These are phyloP conservation scores for Jackrogersella minutella DNA, from an alignment of 495 filamentous ascomycete species.

Conservation along the genomic window DNA sequence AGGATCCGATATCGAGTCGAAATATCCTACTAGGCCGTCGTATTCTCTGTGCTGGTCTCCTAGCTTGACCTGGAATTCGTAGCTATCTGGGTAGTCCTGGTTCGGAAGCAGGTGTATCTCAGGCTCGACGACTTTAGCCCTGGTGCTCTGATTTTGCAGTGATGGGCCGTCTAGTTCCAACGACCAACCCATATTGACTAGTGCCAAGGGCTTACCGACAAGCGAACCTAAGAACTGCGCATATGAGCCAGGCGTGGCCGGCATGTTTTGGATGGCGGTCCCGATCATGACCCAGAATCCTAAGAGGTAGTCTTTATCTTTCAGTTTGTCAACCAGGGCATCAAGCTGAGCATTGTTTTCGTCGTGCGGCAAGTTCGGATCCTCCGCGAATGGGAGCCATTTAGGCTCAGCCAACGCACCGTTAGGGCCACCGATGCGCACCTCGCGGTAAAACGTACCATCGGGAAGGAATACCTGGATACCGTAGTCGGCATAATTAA, in stretches of 20 bases:
- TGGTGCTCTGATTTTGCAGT: constrained; percentile 21
- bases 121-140: background rate
- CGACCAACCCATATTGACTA: constrained; percentile 55
- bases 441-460: constrained; percentile 61
- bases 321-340: constrained; percentile 43
- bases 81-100: constrained; percentile 13
- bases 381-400: constrained; percentile 49
- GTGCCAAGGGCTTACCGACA: constrained; percentile 58
- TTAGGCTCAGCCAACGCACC: constrained; percentile 25
- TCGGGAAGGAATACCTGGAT: constrained; percentile 60
- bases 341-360: constrained; percentile 43
- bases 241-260: constrained; percentile 49
- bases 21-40: constrained; percentile 58
- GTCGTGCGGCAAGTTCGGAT: background rate
- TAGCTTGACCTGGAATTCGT: constrained; percentile 53
- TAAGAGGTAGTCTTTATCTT: constrained; percentile 45
- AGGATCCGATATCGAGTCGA: constrained; percentile 25
- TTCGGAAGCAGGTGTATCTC: background rate
- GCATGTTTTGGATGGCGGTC: constrained; percentile 20
- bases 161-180: constrained; percentile 52
- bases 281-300: constrained; percentile 52
- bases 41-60: constrained; percentile 49
- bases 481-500: constrained; percentile 59
- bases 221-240: constrained; percentile 47
- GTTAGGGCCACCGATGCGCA: constrained; percentile 47